phyloP scores from a whole-genome alignment of 768 basidiomycete genomes.

The Naganishia vaughanmartiniae region DNA sequence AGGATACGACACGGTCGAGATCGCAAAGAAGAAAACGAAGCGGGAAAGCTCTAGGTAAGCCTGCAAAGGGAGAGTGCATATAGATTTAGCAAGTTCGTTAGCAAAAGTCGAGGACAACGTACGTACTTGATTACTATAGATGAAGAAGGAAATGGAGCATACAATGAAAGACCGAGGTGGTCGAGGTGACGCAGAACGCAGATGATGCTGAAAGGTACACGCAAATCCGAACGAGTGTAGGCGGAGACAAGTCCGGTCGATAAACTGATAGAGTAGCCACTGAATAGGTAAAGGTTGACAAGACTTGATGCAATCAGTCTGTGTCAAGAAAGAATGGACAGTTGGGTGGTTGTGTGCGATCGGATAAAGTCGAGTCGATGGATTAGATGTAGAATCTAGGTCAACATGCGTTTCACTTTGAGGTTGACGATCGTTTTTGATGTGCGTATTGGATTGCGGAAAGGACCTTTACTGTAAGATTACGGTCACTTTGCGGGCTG shows the following conservation, averaged over 20 bases:
- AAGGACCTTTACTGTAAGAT: background rate
- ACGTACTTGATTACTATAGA: background rate
- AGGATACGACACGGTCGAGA: background rate
- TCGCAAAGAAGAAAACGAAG: background rate
- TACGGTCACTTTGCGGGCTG: background rate
- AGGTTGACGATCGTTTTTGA: background rate
- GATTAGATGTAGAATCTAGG: background rate
- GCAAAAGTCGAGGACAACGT: background rate
- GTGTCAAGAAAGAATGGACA: background rate
- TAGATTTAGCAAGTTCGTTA: background rate
- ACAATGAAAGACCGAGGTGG: constrained; percentile 7
- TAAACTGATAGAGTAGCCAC: background rate
- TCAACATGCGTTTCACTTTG: constrained; percentile 1
- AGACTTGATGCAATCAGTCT: background rate
- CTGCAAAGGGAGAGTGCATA: background rate
- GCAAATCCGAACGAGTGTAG: background rate
- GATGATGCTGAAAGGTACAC: background rate
- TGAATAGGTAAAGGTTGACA: background rate
- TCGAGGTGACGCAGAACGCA: background rate
- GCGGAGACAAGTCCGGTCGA: background rate
- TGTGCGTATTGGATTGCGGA: background rate
- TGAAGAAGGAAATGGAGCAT: background rate
- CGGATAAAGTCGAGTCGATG: background rate
- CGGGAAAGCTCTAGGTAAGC: background rate
- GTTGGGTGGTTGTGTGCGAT: too few relatives aligned